These are phyloP conservation scores for Citrus australasica DNA, from an alignment of 345 rosid genomes.

Conservation along the genomic window DNA sequence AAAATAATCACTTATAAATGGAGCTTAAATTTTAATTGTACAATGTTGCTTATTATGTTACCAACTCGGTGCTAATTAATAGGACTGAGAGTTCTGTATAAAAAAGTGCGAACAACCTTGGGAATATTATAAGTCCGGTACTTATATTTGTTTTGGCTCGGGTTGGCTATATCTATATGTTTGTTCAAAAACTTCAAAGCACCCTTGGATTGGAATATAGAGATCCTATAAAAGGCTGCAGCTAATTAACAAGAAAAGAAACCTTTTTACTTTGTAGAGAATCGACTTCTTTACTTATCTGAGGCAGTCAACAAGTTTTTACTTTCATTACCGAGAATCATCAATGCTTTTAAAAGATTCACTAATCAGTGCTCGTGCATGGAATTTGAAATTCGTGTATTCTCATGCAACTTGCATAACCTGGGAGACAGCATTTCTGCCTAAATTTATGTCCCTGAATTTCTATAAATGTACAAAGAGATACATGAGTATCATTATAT, in stretches of 20 bases:
- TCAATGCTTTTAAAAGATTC: background rate
- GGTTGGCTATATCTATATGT: background rate
- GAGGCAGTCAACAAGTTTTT: background rate
- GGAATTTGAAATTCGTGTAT: background rate
- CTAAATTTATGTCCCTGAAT: background rate
- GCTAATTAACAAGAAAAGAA: no score
- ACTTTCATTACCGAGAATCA: background rate
- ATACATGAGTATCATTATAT: background rate
- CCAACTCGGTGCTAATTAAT: no score
- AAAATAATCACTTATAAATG: no score
- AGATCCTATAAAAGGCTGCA: background rate
- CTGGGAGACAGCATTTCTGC: background rate
- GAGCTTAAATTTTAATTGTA: no score
- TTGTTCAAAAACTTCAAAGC: background rate
- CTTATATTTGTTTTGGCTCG: no score
- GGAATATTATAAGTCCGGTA: no score
- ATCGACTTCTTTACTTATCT: background rate
- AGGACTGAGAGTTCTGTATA: no score
- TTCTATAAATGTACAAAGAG: background rate
- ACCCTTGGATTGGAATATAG: background rate
- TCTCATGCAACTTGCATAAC: constrained; percentile 3
- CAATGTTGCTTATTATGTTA: no score
- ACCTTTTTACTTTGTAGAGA: background rate
- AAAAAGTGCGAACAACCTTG: no score
- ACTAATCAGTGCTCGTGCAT: background rate